phyloP scores from a whole-genome alignment of 306 rosid species.

The Cucumis melo region DNA sequence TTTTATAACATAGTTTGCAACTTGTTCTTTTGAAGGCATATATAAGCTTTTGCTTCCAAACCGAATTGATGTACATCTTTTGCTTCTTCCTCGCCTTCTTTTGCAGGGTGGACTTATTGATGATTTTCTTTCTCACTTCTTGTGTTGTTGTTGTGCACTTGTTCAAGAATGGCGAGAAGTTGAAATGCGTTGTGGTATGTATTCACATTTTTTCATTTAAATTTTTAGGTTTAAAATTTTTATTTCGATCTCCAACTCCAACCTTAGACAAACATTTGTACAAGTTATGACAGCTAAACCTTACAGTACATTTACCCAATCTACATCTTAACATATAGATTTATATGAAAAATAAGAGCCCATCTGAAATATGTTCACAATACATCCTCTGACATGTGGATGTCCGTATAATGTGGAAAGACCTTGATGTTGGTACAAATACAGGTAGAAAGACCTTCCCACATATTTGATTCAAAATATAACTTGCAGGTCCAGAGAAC shows the following conservation, averaged over 20 bases:
- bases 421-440: neutral
- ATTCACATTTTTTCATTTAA: neutral
- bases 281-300: neutral
- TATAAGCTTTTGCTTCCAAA: neutral
- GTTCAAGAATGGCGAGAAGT: slow-evolving; percentile 99
- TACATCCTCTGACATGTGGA: neutral
- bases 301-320: neutral
- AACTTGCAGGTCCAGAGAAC: slow-evolving; percentile 38
- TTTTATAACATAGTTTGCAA: neutral
- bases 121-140: slow-evolving; percentile 86
- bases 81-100: slow-evolving; percentile 1
- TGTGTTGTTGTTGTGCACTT: slow-evolving; percentile 99
- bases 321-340: neutral
- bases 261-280: neutral
- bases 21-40: neutral
- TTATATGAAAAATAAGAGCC: neutral
- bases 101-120: slow-evolving; percentile 77
- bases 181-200: slow-evolving; percentile 79
- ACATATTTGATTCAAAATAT: slow-evolving; percentile 11
- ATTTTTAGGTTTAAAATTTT: neutral
- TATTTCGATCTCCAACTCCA: neutral
- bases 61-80: neutral
- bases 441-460: neutral
- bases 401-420: neutral
- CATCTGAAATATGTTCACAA: neutral